phyloP scores from a whole-genome alignment of 306 rosid genomes.

The Dalbergia oliveri region DNA sequence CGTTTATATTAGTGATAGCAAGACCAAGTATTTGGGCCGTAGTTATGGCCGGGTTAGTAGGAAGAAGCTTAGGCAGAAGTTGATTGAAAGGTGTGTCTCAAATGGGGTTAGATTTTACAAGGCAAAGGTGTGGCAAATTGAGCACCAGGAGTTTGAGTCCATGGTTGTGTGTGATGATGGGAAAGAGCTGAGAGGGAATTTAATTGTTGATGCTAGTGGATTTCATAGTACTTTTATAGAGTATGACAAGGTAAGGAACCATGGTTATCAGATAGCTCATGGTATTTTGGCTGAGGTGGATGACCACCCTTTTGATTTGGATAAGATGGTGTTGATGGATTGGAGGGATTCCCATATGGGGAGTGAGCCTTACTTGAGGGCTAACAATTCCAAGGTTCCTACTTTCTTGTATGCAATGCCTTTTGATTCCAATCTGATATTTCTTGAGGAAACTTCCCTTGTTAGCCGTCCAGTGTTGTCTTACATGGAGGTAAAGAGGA shows the following conservation, averaged over 20 bases:
- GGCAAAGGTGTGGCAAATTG: slow-evolving; percentile 73
- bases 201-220: slow-evolving; percentile 87
- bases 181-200: slow-evolving; percentile 63
- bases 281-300: slow-evolving; percentile 86
- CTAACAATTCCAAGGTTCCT: slow-evolving; percentile 62
- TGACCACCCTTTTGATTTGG: slow-evolving; percentile 79
- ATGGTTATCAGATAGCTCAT: slow-evolving; percentile 85
- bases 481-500: slow-evolving; percentile 64
- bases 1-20: slow-evolving; percentile 60
- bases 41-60: slow-evolving; percentile 71
- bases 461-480: slow-evolving; percentile 78
- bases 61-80: slow-evolving; percentile 62
- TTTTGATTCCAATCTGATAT: slow-evolving; percentile 71
- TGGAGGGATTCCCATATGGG: slow-evolving; percentile 80
- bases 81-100: slow-evolving; percentile 62
- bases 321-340: slow-evolving; percentile 73
- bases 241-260: slow-evolving; percentile 61
- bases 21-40: slow-evolving; percentile 71
- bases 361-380: slow-evolving; percentile 72
- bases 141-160: slow-evolving; percentile 70
- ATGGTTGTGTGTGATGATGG: slow-evolving; percentile 70
- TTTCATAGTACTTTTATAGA: slow-evolving; percentile 62
- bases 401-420: slow-evolving; percentile 97
- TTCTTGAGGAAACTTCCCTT: slow-evolving; percentile 88
- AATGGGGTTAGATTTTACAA: slow-evolving; percentile 74